Evolutionary conservation across 495 filamentous ascomycete genomes (phyloP).

Genomic region (Trichocladium uniseriatum): DNA sequence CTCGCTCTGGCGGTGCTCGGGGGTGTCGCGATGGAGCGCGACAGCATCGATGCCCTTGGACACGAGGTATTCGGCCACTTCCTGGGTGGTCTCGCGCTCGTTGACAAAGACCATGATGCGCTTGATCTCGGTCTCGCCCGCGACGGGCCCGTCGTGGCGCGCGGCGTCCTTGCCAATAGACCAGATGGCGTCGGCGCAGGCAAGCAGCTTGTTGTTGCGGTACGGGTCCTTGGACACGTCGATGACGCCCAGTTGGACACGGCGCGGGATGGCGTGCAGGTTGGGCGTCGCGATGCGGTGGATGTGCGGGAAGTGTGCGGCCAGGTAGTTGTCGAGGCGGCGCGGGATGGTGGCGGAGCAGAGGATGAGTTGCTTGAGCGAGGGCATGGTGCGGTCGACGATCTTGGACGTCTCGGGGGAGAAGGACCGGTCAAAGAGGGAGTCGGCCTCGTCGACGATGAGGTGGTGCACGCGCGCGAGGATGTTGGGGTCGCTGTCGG

Average conservation of each 20-base stretch:
- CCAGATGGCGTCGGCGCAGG: conserved; percentile 91
- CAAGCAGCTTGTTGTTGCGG: conserved; percentile 78
- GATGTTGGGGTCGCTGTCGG: conserved; percentile 76
- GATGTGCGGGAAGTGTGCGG: conserved; percentile 71
- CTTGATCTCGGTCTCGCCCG: conserved; percentile 52
- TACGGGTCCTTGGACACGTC: conserved; percentile 86
- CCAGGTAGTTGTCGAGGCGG: conserved; percentile 74
- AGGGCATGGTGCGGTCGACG: conserved; percentile 65
- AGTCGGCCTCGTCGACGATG: conserved; percentile 90
- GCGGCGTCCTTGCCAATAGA: conserved; percentile 74
- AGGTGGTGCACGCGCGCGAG: conserved; percentile 80
- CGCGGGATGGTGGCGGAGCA: conserved; percentile 95
- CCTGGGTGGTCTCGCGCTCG: conserved; percentile 77
- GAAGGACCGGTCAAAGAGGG: conserved; percentile 88
- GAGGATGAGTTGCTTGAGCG: conserved; percentile 79
- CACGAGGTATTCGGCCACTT: conserved; percentile 68
- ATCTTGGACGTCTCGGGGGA: conserved; percentile 69
- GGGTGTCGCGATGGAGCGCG: conserved; percentile 72
- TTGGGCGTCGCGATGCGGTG: conserved; percentile 83
- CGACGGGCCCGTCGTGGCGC: conserved; percentile 35
- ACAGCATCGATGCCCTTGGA: conserved; percentile 82
- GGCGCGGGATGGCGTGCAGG: conserved; percentile 86
- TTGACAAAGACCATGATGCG: conserved; percentile 96
- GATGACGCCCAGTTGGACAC: conserved; percentile 88
- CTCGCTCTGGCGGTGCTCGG: conserved; percentile 60